These are phyloP conservation scores for Rusavskia elegans DNA, from an alignment of 495 filamentous ascomycete species.

Conservation along the genomic window DNA sequence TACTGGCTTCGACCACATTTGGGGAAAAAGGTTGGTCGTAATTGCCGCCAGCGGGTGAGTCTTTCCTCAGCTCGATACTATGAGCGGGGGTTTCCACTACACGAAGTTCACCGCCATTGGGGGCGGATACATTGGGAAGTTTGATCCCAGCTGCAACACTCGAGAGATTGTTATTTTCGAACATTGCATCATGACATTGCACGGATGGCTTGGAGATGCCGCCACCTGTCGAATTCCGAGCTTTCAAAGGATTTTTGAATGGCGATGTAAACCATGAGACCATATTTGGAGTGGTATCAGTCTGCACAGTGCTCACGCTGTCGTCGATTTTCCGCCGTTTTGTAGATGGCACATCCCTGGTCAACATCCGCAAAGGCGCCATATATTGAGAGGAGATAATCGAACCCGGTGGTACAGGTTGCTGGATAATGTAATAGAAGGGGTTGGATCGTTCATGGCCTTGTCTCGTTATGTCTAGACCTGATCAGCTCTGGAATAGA, in stretches of 20 bases:
- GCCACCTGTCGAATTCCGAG: not conserved
- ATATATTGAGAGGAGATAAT: not conserved
- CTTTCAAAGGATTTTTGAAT: not conserved
- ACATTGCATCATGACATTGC: not conserved
- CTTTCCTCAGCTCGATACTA: not conserved
- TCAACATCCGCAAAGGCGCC: not conserved
- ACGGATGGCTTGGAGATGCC: not conserved
- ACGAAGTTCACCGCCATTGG: not conserved
- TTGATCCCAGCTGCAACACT: not conserved
- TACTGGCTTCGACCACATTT: not conserved
- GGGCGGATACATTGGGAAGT: not conserved
- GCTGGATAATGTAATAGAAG: too few species aligned
- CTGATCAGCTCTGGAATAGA: too few species aligned
- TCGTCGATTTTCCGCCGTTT: not conserved
- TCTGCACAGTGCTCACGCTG: not conserved
- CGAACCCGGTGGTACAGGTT: too few species aligned
- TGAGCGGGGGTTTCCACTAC: not conserved
- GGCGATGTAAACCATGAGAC: not conserved
- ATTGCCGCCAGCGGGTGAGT: not conserved
- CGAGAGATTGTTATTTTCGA: not conserved
- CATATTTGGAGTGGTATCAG: not conserved
- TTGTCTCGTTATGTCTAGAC: too few species aligned
- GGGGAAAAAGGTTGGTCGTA: not conserved
- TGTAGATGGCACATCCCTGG: not conserved
- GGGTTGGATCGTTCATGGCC: too few species aligned